Evolutionary conservation across 2,329 filamentous ascomycete genomes (phyloP).

Genomic region (Paraphaeosphaeria minitans): DNA sequence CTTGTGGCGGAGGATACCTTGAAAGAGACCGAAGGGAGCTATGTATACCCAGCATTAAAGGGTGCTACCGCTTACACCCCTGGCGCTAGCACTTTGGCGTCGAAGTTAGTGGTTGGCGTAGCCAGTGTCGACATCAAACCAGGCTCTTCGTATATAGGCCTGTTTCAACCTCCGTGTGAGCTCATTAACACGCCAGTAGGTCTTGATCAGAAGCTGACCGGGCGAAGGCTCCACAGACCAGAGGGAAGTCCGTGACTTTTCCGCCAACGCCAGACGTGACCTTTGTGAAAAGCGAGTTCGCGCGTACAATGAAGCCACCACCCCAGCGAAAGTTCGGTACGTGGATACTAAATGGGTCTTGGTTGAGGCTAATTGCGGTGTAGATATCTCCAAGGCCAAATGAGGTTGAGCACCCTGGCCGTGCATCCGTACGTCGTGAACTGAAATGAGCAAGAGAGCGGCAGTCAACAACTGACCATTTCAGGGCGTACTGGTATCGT

Average conservation of each 20-base stretch:
- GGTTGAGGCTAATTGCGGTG: conserved; percentile 1
- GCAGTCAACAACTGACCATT: conserved; percentile 6
- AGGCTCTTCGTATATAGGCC: conserved; percentile 24
- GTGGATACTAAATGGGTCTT: background rate
- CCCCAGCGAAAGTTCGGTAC: conserved; percentile 31
- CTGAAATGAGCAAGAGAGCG: background rate
- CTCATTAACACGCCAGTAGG: conserved; percentile 15
- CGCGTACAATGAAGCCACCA: conserved; percentile 27
- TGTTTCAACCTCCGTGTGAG: conserved; percentile 27
- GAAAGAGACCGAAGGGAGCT: conserved; percentile 17
- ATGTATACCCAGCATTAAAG: conserved; percentile 30
- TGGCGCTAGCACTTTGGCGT: background rate
- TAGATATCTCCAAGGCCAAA: conserved; percentile 21
- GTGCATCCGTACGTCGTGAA: conserved; percentile 20
- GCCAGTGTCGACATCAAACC: conserved; percentile 30
- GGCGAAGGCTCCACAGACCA: conserved; percentile 10
- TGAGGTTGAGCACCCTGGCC: conserved; percentile 24
- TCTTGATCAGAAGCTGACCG: conserved; percentile 14
- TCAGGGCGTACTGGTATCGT: conserved; percentile 33
- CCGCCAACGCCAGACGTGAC: conserved; percentile 23
- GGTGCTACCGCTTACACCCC: conserved; percentile 14
- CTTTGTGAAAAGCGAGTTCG: conserved; percentile 21
- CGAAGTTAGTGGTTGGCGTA: conserved; percentile 30
- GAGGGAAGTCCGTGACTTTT: background rate
- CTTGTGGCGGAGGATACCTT: conserved; percentile 24